phyloP scores from a whole-genome alignment of 352 stramenopile genomes.

The Phytophthora pluvialis region DNA sequence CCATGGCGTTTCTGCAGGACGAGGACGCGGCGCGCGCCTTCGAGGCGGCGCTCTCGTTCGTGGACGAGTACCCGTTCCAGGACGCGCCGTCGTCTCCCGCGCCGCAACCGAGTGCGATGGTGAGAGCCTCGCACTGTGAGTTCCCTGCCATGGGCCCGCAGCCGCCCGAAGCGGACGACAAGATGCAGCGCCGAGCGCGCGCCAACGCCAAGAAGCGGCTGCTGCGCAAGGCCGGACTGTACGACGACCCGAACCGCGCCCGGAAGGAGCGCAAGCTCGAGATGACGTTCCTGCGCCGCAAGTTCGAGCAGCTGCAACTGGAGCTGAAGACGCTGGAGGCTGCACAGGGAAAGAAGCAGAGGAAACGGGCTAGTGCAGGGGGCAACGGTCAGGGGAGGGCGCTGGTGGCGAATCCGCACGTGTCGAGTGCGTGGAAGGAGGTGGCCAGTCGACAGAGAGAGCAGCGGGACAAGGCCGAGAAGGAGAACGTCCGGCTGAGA shows the following conservation, averaged over 20 bases:
- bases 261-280: slow-evolving; percentile 50
- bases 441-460: slow-evolving; percentile 33
- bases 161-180: slow-evolving; percentile 7
- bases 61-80: slow-evolving; percentile 38
- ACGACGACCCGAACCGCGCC: slow-evolving; percentile 45
- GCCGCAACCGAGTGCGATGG: neutral
- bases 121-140: neutral
- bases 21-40: slow-evolving; percentile 34
- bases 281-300: slow-evolving; percentile 42
- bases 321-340: slow-evolving; percentile 35
- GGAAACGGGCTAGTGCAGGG: neutral
- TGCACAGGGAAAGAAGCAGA: neutral
- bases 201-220: slow-evolving; percentile 34
- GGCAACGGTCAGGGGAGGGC: neutral
- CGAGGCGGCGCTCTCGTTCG: slow-evolving; percentile 37
- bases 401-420: slow-evolving; percentile 15
- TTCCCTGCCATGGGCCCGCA: neutral
- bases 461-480: slow-evolving; percentile 40
- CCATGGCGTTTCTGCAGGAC: slow-evolving; percentile 34
- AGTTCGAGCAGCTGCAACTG: slow-evolving; percentile 43
- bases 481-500: slow-evolving; percentile 43
- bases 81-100: slow-evolving; percentile 4
- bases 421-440: slow-evolving; percentile 38
- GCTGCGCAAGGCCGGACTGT: slow-evolving; percentile 32
- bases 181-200: slow-evolving; percentile 16